Conservation (phyloP, 257 asterid species). For the Solanum appendiculatum region DNA sequence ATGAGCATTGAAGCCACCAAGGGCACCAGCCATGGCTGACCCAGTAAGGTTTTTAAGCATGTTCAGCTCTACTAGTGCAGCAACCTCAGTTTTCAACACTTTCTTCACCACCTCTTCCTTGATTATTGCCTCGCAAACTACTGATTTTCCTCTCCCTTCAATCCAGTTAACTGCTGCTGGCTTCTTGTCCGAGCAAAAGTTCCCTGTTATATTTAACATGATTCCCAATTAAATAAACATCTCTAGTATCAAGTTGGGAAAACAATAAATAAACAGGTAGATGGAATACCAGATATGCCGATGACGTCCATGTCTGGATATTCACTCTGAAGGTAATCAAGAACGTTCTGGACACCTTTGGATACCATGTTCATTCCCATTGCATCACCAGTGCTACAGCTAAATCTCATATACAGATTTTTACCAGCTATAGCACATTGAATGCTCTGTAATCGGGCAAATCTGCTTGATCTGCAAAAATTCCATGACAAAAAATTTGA, state of each 20-base stretch:
- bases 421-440: conserved; percentile 48
- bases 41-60: conserved; percentile 44
- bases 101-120: conserved; percentile 36
- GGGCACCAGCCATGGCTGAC: conserved; percentile 48
- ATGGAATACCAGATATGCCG: conserved; percentile 37
- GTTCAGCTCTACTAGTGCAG: conserved; percentile 40
- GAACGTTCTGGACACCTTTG: conserved; percentile 45
- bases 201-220: conserved; percentile 7
- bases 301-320: conserved; percentile 49
- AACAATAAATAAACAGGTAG: background rate
- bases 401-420: conserved; percentile 38
- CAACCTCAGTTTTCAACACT: conserved; percentile 43
- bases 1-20: conserved; percentile 54
- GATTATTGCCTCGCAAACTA: conserved; percentile 45
- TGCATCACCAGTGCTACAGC: conserved; percentile 53
- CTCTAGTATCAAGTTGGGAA: background rate
- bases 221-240: background rate
- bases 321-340: conserved; percentile 35
- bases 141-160: conserved; percentile 48
- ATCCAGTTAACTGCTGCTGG: conserved; percentile 56
- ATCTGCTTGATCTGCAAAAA: conserved; percentile 43
- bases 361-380: conserved; percentile 65
- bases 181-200: conserved; percentile 46
- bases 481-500: background rate
- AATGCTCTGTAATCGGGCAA: conserved; percentile 33